phyloP scores from a whole-genome alignment of 2,329 filamentous ascomycete species.

The Fusarium duplospermum region DNA sequence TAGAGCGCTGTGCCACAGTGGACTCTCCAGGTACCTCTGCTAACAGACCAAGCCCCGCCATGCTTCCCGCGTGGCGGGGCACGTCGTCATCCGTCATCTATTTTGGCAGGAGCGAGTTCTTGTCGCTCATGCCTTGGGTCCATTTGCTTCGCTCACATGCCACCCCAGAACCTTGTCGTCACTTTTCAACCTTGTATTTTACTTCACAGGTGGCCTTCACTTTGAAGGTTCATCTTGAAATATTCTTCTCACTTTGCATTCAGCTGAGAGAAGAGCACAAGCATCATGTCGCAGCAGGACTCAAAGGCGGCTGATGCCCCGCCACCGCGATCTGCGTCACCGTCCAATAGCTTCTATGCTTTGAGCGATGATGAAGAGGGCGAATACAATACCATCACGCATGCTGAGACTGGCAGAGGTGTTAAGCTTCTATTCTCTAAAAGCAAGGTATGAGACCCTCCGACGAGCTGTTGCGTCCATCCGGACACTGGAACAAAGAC shows the following conservation, averaged over 20 bases:
- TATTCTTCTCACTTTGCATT: not conserved
- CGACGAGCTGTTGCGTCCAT: not conserved
- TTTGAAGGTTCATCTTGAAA: not conserved
- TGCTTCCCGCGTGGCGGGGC: constrained; percentile 34
- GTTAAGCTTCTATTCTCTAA: constrained; percentile 96
- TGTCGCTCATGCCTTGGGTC: constrained; percentile 7
- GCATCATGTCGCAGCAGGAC: constrained; percentile 39
- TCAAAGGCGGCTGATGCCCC: constrained; percentile 37
- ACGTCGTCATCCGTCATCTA: constrained; percentile 41
- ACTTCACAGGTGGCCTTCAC: not conserved
- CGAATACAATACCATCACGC: constrained; percentile 93
- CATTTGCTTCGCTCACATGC: constrained; percentile 30
- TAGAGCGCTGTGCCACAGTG: not conserved
- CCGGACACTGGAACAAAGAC: not conserved
- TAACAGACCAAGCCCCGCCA: constrained; percentile 13
- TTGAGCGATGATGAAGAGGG: constrained; percentile 96
- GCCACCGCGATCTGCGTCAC: constrained; percentile 66
- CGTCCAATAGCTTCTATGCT: constrained; percentile 90
- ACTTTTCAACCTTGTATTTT: not conserved
- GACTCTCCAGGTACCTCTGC: constrained; percentile 22
- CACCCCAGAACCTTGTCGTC: constrained; percentile 8
- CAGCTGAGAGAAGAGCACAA: not conserved
- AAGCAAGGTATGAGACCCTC: constrained; percentile 77
- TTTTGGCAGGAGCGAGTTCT: constrained; percentile 28
- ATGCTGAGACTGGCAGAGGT: constrained; percentile 79